Evolutionary conservation across 371 early-diverging fungal genomes (phyloP).

Genomic region (Lichtheimia ramosa): DNA sequence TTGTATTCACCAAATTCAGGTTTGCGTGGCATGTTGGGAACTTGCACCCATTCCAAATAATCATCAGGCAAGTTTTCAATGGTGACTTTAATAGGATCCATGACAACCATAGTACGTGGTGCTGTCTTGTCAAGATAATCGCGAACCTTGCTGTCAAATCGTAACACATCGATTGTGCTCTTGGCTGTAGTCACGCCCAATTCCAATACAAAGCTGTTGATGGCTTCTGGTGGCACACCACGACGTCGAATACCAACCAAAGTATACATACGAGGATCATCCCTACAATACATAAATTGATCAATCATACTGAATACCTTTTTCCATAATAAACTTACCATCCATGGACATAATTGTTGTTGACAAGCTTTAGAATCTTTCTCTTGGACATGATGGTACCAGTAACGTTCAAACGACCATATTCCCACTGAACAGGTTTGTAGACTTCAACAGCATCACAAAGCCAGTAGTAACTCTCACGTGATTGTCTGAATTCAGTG

Average conservation of each 20-base stretch:
- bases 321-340: conserved; percentile 49
- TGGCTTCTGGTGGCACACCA: conserved; percentile 98
- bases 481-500: conserved; percentile 94
- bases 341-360: conserved; percentile 74
- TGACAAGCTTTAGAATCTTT: conserved; percentile 93
- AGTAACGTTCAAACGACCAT: conserved; percentile 95
- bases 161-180: conserved; percentile 87
- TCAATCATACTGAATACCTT: neutral
- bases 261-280: conserved; percentile 99
- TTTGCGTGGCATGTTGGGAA: conserved; percentile 89
- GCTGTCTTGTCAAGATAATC: conserved; percentile 92
- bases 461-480: conserved; percentile 99
- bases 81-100: conserved; percentile 88
- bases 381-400: conserved; percentile 98
- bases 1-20: conserved; percentile 79
- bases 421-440: conserved; percentile 99
- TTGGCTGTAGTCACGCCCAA: conserved; percentile 90
- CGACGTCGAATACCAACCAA: conserved; percentile 96
- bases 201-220: conserved; percentile 98
- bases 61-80: conserved; percentile 85
- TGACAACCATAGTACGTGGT: conserved; percentile 90
- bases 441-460: conserved; percentile 98
- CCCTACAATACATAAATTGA: conserved; percentile 35
- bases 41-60: conserved; percentile 68
- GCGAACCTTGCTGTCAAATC: conserved; percentile 95